Conservation (phyloP, 2,329 filamentous ascomycete species). For the Colletotrichum liaoningense region DNA sequence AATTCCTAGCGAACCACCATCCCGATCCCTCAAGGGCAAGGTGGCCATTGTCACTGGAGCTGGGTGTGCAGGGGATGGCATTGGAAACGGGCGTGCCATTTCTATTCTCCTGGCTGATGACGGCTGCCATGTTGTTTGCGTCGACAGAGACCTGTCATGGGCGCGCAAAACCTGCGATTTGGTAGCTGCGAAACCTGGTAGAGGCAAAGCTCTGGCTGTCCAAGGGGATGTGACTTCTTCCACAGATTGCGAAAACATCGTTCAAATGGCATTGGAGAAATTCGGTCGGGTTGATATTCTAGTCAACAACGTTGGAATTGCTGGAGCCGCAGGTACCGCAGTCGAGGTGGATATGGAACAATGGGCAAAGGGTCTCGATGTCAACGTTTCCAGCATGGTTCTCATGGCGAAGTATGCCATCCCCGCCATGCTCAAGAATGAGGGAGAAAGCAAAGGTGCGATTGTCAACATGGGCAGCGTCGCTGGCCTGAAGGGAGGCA, state of each 20-base stretch:
- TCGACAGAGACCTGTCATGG: constrained; percentile 62
- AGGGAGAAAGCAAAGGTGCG: constrained; percentile 57
- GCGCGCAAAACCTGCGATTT: constrained; percentile 66
- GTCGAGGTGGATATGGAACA: constrained; percentile 68
- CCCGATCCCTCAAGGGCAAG: constrained; percentile 41
- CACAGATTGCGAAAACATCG: constrained; percentile 58
- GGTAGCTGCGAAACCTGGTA: constrained; percentile 51
- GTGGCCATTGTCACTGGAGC: constrained; percentile 69
- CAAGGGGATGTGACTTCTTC: constrained; percentile 66
- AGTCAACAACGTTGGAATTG: constrained; percentile 73
- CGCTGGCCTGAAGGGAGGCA: constrained; percentile 61
- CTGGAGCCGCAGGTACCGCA: constrained; percentile 68
- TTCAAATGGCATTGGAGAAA: constrained; percentile 52
- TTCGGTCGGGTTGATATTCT: constrained; percentile 72
- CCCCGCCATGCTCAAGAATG: constrained; percentile 52
- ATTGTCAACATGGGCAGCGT: constrained; percentile 74
- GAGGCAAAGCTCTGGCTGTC: constrained; percentile 54
- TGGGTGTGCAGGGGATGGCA: constrained; percentile 65
- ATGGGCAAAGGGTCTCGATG: constrained; percentile 67
- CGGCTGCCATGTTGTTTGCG: constrained; percentile 68
- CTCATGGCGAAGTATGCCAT: constrained; percentile 35
- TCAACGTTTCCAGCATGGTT: constrained; percentile 38
- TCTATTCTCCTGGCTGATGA: constrained; percentile 70
- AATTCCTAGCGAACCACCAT: constrained; percentile 36
- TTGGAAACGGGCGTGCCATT: constrained; percentile 70